Conservation (phyloP, 1,284 basidiomycete genomes). For the Ganoderma multipileum region DNA sequence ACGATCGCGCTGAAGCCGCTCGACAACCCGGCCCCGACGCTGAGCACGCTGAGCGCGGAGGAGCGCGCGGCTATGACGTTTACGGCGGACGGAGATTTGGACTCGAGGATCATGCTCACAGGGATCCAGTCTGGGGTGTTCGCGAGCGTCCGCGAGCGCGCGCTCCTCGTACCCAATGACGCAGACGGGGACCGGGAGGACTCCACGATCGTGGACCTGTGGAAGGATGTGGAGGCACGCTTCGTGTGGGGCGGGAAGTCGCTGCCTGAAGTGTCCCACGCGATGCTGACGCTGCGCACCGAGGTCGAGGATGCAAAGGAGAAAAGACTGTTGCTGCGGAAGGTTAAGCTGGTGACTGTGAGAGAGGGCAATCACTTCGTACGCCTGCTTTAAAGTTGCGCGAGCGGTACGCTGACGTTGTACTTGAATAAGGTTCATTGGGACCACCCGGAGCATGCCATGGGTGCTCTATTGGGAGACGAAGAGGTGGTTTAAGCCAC, state of each 20-base stretch:
- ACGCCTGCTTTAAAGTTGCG: background rate
- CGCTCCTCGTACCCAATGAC: background rate
- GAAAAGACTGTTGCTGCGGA: conserved; percentile 11
- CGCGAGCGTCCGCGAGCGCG: background rate
- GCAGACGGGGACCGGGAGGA: background rate
- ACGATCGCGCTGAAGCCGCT: conserved; percentile 16
- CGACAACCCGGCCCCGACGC: conserved; percentile 19
- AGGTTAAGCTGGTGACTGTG: conserved; percentile 13
- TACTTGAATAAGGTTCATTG: conserved; percentile 6
- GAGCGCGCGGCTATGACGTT: conserved; percentile 16
- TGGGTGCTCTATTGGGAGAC: conserved; percentile 6
- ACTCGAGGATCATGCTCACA: conserved; percentile 12
- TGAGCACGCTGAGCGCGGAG: conserved; percentile 23
- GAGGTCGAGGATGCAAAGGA: conserved; percentile 13
- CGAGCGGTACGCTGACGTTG: background rate
- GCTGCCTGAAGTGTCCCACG: conserved; percentile 18
- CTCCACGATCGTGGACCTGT: conserved; percentile 1
- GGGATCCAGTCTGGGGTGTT: conserved; percentile 6
- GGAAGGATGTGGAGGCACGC: conserved; percentile 23
- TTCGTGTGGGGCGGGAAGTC: conserved; percentile 22
- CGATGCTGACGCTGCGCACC: conserved; percentile 7
- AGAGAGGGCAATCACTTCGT: conserved; percentile 28
- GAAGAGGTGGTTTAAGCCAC: background rate
- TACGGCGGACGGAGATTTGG: conserved; percentile 14
- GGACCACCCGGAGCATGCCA: conserved; percentile 12